Evolutionary conservation across 768 basidiomycete genomes (phyloP).

Genomic region (Mycena metata): DNA sequence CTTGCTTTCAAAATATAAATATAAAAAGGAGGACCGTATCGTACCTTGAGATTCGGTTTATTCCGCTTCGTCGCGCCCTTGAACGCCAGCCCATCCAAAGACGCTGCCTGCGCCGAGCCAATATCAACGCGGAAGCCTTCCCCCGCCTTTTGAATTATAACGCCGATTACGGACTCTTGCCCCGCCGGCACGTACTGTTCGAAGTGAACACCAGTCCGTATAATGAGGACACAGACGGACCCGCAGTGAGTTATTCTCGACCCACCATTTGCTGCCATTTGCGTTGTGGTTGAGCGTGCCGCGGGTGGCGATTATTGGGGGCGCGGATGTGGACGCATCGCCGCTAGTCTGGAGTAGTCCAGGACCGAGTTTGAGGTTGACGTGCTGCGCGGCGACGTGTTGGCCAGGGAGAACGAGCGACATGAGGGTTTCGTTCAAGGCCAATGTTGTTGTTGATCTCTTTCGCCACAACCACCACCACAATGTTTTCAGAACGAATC

Average conservation of each 20-base stretch:
- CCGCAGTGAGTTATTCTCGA: conserved; percentile 87
- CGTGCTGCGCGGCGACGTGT: conserved; percentile 76
- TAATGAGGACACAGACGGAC: conserved; percentile 62
- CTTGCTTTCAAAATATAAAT: not conserved
- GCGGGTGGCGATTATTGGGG: conserved; percentile 68
- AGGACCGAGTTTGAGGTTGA: conserved; percentile 89
- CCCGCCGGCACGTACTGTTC: conserved; percentile 89
- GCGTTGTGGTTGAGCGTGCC: conserved; percentile 77
- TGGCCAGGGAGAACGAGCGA: conserved; percentile 84
- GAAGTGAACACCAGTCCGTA: conserved; percentile 14
- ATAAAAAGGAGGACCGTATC: conserved; percentile 15
- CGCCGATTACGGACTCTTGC: conserved; percentile 91
- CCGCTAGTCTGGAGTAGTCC: conserved; percentile 71
- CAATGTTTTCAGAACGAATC: too few species aligned
- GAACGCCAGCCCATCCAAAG: conserved; percentile 92
- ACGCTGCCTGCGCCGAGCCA: conserved; percentile 87
- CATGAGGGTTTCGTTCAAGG: too few species aligned
- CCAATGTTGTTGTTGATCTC: too few species aligned
- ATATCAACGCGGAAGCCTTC: conserved; percentile 97
- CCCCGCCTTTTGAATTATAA: conserved; percentile 82
- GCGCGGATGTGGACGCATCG: conserved; percentile 46
- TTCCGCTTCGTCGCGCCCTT: conserved; percentile 97
- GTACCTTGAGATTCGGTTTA: conserved; percentile 92
- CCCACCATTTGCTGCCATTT: conserved; percentile 88
- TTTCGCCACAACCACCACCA: too few species aligned